Base-by-base conservation (phyloP, 441 rosid species). In the Isatis lusitanica region DNA sequence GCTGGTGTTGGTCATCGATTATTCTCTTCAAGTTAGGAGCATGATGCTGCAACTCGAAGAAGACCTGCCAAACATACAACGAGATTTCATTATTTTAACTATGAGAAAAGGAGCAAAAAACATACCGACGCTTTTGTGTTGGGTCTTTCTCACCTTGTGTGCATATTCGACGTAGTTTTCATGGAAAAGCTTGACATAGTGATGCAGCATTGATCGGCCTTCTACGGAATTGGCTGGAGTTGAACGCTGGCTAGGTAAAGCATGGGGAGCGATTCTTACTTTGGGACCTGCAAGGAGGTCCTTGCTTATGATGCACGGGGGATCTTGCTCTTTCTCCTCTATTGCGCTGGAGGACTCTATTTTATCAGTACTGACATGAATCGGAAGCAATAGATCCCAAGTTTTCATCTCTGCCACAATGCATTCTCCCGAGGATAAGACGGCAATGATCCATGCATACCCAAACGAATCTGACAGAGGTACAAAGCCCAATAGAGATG, bases 161-260 rank as follows among this genome's bases (percentile, higher is more conserved):
- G 98, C 98, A 84, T 96, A 96, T 66, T 90, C 97, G 40, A 91
- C 92, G 35, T 95, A 91, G 83, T 87, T 91, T 84, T 93, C 97
- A 79, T 88, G 97, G 85, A 95, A 95, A 75, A 90, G 91, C 77
- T 90, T 93, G 82, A 88, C 85, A 84, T 90, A 93, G 70, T 91
- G 90, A 84, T 91, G 97, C 78, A 91, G 89, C 51, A 83, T 74
- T 70, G 96, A 87, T 55, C 94, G 83, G n/a, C 98, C 99, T 83
- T 93, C 98, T 42, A 93, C 90, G 51, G 96, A 90, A 82, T 91
- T 93, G 59, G 93, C 94, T 80, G 96, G 73, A 77, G 91, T 70
- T 48, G 97, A 88, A 43, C 88, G 86, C 66, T 86, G 84, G 80
- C 85, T 87, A 10, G 96, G 87, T 52, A 90, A 84, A 55, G 92